Base-by-base conservation (phyloP, 2,329 filamentous ascomycete species). In the Alternaria sp. region DNA sequence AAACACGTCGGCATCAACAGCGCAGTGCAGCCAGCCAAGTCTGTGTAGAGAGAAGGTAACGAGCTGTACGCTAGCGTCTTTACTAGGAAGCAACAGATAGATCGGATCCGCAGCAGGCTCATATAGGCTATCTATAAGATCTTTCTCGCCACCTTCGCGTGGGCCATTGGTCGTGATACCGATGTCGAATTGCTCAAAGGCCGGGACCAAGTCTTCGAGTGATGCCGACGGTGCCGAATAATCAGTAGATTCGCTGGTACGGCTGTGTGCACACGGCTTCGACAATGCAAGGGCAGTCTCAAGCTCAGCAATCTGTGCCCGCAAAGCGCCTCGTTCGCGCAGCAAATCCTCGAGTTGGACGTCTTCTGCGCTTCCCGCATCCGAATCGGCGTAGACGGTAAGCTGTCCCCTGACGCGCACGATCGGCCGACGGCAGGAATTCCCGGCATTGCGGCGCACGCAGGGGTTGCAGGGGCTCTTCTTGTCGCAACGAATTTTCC, bases 401-500 rank as follows among this genome's bases (percentile, higher is more conserved):
- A 64, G 49, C 43, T 64, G 62, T 16, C 62, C 59, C 34, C 59
- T 61, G n/a, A 64, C 62, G 14, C 62, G 58, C 22, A 59, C 57
- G 41, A 64, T 64, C 16, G 62, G 59, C 12, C 62, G 30, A 30
- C 54, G 57, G 36, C 62, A 64, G 28, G 58, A 59, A 36, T 64
- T 59, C 27, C 54, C 59, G 41, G 46, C 62, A 44, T 64, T 64
- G 3, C 62, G 51, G 40, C 54, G 59, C 12, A 64, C 55, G 25
- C 54, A 64, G 9, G 59, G 62, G 34, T 55, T 50, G 36, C 54
- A 62, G 16, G 62, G 62, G 28, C 49, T 59, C 22, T 64, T 64
- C 43, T 62, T 64, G 50, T 64, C 62, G 54, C 62, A 64, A 36
- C 55, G 61, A 59, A 62, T 64, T 45, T 62, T 64, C 30, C 32